A percentile compares a stretch with the other conserved stretches of the same genome.
These are phyloP conservation scores for Tetrahymena malaccensis DNA, from an alignment of 73 alveolate species.

Conservation along the genomic window DNA sequence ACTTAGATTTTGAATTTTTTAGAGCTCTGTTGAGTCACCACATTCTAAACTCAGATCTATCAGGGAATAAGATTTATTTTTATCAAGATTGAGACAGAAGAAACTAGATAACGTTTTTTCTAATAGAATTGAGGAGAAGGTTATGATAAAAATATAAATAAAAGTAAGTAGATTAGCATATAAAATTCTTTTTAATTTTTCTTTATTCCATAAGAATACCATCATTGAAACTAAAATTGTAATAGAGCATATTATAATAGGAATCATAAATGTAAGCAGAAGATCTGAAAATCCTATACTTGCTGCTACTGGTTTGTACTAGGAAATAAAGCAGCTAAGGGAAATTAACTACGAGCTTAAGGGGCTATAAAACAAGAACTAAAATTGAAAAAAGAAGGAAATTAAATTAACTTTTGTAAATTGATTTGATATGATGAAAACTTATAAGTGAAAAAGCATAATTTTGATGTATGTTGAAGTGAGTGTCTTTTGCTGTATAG, in stretches of 20 bases:
- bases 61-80: not conserved
- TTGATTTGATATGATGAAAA: not conserved
- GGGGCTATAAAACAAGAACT: not conserved
- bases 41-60: not conserved
- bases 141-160: no score
- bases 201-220: not conserved
- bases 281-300: not conserved
- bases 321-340: not conserved
- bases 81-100: not conserved
- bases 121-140: not conserved
- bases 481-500: not conserved
- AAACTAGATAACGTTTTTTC: not conserved
- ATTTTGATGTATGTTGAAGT: not conserved
- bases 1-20: not conserved
- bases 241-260: not conserved
- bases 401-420: not conserved
- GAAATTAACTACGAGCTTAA: not conserved
- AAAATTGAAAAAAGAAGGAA: not conserved
- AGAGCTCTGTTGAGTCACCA: not conserved
- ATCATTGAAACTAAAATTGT: not conserved
- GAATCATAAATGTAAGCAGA: not conserved
- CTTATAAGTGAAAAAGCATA: not conserved
- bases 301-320: not conserved
- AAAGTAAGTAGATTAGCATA: not conserved
- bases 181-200: not conserved